Evolutionary conservation across 78 protist genomes (phyloP), one percentile per base, ranked within the genome.

Genomic region (Chrysochromulina parva): DNA sequence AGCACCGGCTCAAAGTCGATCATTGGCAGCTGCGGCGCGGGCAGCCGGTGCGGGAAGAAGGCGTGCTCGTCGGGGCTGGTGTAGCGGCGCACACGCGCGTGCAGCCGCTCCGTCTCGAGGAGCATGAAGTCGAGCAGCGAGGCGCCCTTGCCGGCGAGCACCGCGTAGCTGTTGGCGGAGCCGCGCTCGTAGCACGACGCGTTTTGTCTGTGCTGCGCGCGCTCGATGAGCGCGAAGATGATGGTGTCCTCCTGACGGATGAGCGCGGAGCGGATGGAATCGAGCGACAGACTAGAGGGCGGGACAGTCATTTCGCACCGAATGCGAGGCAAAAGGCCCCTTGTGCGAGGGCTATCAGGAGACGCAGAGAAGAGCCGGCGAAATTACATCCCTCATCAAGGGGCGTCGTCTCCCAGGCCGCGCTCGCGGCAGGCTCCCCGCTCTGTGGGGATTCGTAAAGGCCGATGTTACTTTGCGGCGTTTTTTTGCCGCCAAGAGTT

Each of bases 211-310:
- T 69, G 85, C 60, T 91, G 93, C 55, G 93, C 93, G 65, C 93
- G 71, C 93, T 91, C 93, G 71, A 91, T 91, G n/a, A 91, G 66
- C 19, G 67, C 74, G 76, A 91, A 91, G 48, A 91, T 60, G 60
- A 91, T 91, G 52, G 93, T 91, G 67, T 91, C 93, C 52, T 91
- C 93, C 84, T 91, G 90, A 4, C 90, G 73, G 90, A 86, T 86
- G 65, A 86, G 76, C 55, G 90, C 9, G 16, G 28, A 4, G 90
- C 90, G 90, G 90, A 86, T 86, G 26, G 65, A 38, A 38, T 38
- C 38, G 38, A 38, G 38, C 38, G 38, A 38, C 38, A 38, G 38
- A 38, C 38, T 38, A 38, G 38, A 38, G 38, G 38, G 38, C 38
- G 38, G 38, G 0, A 38, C 38, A 38, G 38, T 38, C 38, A 38